A percentile compares a stretch with the other conserved stretches of the same genome.
Conservation (phyloP, 768 basidiomycete species). For the Termitomyces heimii region DNA sequence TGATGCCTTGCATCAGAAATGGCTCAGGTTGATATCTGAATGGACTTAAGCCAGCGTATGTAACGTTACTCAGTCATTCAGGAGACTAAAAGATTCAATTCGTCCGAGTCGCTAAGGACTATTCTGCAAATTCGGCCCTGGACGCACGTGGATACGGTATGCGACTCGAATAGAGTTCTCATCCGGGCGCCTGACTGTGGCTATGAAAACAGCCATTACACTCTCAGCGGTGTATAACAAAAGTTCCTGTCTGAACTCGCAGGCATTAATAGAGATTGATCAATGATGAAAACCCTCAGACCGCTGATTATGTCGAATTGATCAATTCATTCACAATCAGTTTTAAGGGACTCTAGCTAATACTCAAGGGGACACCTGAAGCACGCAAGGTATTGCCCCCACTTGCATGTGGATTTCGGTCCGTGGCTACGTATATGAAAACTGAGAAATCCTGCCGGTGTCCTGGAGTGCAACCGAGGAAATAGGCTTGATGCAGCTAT, state of each 20-base stretch:
- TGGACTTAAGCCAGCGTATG: not conserved
- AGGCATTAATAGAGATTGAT: not conserved
- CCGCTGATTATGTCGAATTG: not conserved
- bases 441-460: slow-evolving; percentile 3
- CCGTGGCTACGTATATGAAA: not conserved
- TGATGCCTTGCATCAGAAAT: not conserved
- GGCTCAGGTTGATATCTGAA: not conserved
- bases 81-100: not conserved
- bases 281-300: not conserved
- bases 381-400: not conserved
- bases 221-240: not conserved
- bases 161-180: not conserved
- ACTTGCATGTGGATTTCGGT: not conserved
- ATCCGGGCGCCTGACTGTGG: not conserved
- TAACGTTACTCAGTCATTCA: not conserved
- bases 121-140: not conserved
- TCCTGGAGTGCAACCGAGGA: slow-evolving; percentile 5
- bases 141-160: not conserved
- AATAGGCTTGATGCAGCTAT: slow-evolving; percentile 2
- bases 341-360: not conserved
- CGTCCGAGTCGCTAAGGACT: not conserved
- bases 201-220: not conserved
- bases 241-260: not conserved
- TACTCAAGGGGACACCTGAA: not conserved
- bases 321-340: not conserved